phyloP scores from a whole-genome alignment of 1,284 basidiomycete species.

The Spongiforma sp. region DNA sequence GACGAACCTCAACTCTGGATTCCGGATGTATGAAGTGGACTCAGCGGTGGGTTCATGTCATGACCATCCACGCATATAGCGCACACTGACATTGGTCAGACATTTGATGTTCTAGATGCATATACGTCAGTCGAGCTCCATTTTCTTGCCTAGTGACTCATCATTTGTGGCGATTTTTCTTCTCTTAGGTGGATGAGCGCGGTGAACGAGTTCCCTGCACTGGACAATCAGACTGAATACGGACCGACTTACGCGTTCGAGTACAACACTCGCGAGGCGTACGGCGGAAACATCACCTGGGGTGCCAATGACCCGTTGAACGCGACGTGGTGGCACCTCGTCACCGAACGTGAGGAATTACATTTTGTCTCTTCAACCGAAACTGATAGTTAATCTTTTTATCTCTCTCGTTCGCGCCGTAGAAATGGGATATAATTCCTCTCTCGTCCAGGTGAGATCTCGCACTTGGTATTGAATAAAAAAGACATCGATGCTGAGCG shows the following conservation, averaged over 20 bases:
- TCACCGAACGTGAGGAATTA: constrained; percentile 66
- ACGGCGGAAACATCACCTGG: constrained; percentile 72
- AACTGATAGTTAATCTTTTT: neutral
- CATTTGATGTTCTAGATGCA: constrained; percentile 76
- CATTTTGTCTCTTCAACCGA: neutral
- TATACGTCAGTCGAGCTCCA: constrained; percentile 58
- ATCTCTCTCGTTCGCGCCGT: constrained; percentile 3
- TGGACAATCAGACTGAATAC: constrained; percentile 57
- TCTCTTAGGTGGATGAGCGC: constrained; percentile 61
- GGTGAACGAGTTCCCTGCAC: constrained; percentile 58
- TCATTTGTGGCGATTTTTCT: neutral
- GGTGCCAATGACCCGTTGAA: constrained; percentile 72
- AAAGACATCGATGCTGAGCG: neutral
- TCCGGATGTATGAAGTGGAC: constrained; percentile 82
- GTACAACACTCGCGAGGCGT: constrained; percentile 74
- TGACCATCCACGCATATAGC: neutral
- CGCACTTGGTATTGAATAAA: neutral
- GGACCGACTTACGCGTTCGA: constrained; percentile 75
- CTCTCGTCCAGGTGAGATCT: constrained; percentile 53
- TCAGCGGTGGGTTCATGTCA: constrained; percentile 55
- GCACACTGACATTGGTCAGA: constrained; percentile 44
- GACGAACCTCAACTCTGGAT: constrained; percentile 79
- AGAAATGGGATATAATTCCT: constrained; percentile 68
- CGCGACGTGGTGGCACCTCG: constrained; percentile 83
- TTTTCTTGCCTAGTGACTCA: neutral